Evolutionary conservation across 1,139 yeast genomes (phyloP).

Genomic region (Sugiyamaella paludigena): DNA sequence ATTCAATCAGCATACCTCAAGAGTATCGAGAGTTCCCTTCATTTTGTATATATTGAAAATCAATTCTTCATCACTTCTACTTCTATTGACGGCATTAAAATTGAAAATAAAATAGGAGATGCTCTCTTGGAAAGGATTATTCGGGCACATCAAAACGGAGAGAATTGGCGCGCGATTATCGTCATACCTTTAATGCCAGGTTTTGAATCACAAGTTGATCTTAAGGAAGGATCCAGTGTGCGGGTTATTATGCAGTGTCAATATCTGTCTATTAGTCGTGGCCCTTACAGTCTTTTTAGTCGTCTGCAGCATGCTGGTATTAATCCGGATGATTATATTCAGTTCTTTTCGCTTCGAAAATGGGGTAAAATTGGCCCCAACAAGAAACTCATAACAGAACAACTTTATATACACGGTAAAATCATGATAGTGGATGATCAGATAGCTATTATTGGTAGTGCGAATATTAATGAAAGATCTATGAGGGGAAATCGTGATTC

Average conservation of each 20-base stretch:
- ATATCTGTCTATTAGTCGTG: conserved; percentile 88
- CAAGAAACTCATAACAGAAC: conserved; percentile 78
- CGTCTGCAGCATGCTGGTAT: conserved; percentile 76
- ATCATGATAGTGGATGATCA: conserved; percentile 92
- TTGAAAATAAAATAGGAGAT: conserved; percentile 90
- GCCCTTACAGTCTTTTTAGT: conserved; percentile 84
- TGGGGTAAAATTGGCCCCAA: conserved; percentile 92
- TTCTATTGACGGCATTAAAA: conserved; percentile 77
- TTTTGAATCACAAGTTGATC: conserved; percentile 89
- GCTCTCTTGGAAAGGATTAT: conserved; percentile 93
- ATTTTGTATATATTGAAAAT: conserved; percentile 90
- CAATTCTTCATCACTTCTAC: conserved; percentile 92
- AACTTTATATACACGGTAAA: conserved; percentile 90
- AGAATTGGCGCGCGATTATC: conserved; percentile 84
- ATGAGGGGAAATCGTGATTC: conserved; percentile 94
- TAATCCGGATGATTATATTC: conserved; percentile 82
- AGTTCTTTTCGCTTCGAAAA: conserved; percentile 85
- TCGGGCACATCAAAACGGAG: conserved; percentile 75
- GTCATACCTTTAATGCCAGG: conserved; percentile 98
- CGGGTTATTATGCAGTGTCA: conserved; percentile 97
- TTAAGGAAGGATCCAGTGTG: conserved; percentile 90
- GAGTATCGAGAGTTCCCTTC: conserved; percentile 86
- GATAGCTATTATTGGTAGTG: conserved; percentile 91
- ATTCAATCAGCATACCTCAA: conserved; percentile 91
- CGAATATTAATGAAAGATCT: conserved; percentile 92